Evolutionary conservation across 1,284 basidiomycete genomes (phyloP).

Genomic region (Malassezia pachydermatis): DNA sequence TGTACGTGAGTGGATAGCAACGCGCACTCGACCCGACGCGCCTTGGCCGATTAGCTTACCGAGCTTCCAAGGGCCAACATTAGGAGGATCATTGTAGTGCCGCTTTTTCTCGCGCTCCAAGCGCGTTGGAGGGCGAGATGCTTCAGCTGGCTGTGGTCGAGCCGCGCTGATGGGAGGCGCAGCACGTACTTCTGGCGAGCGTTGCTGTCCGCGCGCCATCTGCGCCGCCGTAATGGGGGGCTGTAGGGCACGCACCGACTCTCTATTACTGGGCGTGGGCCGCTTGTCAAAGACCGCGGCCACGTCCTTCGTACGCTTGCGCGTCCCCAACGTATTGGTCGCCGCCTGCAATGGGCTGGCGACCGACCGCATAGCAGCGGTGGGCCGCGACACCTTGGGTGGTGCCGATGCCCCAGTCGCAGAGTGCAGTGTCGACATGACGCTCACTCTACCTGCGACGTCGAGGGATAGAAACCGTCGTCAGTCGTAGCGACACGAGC

Average conservation of each 20-base stretch:
- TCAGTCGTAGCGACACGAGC: background rate
- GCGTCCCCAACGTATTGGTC: conserved; percentile 14
- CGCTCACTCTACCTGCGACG: background rate
- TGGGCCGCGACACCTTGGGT: conserved; percentile 12
- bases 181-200: background rate
- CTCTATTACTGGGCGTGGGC: background rate
- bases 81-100: conserved; percentile 50
- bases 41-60: conserved; percentile 87
- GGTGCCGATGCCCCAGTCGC: background rate
- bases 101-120: conserved; percentile 48
- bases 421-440: background rate
- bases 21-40: conserved; percentile 69
- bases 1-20: conserved; percentile 76
- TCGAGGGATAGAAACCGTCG: background rate
- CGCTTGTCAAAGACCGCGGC: conserved; percentile 8
- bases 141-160: background rate
- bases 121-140: conserved; percentile 27
- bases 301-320: conserved; percentile 10
- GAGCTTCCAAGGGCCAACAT: conserved; percentile 82
- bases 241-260: background rate
- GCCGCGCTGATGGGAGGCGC: conserved; percentile 7
- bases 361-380: conserved; percentile 14
- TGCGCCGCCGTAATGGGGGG: background rate
- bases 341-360: conserved; percentile 15
- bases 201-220: background rate